phyloP scores from a whole-genome alignment of 768 basidiomycete genomes.

The Russula earlei region DNA sequence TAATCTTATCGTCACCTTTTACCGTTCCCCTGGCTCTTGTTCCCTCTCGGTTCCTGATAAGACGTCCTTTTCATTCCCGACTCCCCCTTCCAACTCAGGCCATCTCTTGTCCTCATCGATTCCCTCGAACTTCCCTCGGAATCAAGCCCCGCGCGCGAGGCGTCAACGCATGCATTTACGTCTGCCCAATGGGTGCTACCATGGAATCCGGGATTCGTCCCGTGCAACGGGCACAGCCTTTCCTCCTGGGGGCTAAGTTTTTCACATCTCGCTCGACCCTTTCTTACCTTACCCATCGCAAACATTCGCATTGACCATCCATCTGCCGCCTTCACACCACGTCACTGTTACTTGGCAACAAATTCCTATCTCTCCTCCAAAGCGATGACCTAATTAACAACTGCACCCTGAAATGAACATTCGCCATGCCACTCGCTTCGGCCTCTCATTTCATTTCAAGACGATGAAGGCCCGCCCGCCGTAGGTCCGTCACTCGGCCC shows the following conservation, averaged over 20 bases:
- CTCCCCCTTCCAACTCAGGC: neutral
- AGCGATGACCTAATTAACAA: neutral
- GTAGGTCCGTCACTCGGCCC: too few species aligned
- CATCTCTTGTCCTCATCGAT: neutral
- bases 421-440: too few species aligned
- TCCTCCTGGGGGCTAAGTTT: neutral
- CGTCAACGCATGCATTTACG: neutral
- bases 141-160: too few species aligned
- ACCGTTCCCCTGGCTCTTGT: neutral
- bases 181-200: neutral
- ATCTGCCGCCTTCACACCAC: neutral
- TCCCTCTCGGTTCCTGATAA: too few species aligned
- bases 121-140: too few species aligned
- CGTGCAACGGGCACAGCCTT: neutral
- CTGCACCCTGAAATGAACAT: neutral
- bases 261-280: neutral
- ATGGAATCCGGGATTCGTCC: neutral
- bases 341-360: neutral
- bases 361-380: too few species aligned
- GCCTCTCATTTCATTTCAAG: too few species aligned
- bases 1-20: conserved; percentile 1
- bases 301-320: neutral
- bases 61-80: neutral
- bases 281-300: neutral
- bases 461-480: too few species aligned